Base-by-base conservation (phyloP, 2,329 filamentous ascomycete genomes). In the Penicillium sp. region DNA sequence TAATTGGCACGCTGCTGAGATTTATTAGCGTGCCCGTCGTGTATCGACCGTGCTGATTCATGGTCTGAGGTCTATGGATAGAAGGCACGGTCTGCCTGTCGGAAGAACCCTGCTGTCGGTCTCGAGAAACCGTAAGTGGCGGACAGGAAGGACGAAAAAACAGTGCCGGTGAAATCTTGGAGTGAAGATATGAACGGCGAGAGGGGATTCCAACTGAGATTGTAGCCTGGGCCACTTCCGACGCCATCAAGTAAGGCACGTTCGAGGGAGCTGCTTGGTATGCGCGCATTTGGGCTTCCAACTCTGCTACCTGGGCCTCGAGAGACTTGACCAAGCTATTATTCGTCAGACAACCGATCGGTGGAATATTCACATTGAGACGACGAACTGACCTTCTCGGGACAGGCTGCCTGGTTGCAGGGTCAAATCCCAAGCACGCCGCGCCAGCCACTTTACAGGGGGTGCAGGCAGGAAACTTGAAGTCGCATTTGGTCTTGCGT, bases 401-500 rank as follows among this genome's bases (percentile, higher is more conserved):
- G 10, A 15, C 13, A 4, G 6, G 13, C 4, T 31, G 6, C 11
- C 16, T 15, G 10, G 28, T 15, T 3, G 4, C 4, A 16, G 6
- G 6, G 13, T 31, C 28, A 31, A 7, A 31, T 6, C 28, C 28
- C 4, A 7, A 15, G 11, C 28, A 31, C 9, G 6, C 5, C 17
- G 14, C 28, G 13, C 28, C 16, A 7, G 4, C n/a, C n/a, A n/a
- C n/a, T 16, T 7, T 31, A 18, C 28, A 31, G 4, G 28, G 6
- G 4, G 28, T 31, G 14, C 28, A 31, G 11, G 28, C 13, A 4
- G 28, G 28, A 31, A 7, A 16, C 11, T 31, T 31, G 11, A 31
- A 15, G 13, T 31, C 28, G 28, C 28, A 31, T 15, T 31, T 31
- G 5, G 28, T 31, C 28, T 31, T 31, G 6, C 28, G 28, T 31